Percentiles rank a stretch among this genome's conserved stretches.
Conservation (phyloP, 768 basidiomycete genomes). For the Lentinula detonsa region DNA sequence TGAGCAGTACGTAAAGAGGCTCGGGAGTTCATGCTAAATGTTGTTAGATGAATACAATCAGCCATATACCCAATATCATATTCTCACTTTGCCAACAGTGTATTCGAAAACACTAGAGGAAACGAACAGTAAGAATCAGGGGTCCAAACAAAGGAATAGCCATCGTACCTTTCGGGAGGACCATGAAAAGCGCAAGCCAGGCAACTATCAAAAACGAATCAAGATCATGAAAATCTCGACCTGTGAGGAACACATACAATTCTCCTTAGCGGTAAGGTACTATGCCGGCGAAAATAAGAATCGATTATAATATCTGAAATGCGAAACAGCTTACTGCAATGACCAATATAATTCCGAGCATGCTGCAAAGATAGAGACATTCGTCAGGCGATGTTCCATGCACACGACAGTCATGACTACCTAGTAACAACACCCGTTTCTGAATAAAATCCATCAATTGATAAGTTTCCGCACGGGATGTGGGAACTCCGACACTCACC, state of each 20-base stretch:
- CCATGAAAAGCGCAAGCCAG: constrained; percentile 6
- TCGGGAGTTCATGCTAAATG: constrained; percentile 1
- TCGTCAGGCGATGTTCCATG: neutral
- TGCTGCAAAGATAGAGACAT: neutral
- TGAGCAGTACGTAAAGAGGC: neutral
- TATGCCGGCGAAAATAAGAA: neutral
- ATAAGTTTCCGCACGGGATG: neutral
- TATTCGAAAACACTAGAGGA: constrained; percentile 1
- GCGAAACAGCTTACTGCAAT: neutral
- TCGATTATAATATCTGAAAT: neutral
- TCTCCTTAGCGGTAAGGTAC: constrained; percentile 1
- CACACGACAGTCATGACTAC: neutral
- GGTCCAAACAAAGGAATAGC: neutral
- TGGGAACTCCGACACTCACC: neutral
- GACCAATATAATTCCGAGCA: constrained; percentile 1
- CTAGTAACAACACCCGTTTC: constrained; percentile 3
- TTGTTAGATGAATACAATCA: neutral
- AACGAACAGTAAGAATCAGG: neutral
- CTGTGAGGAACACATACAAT: neutral
- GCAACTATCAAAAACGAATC: neutral
- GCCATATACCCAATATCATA: neutral
- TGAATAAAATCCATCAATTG: neutral
- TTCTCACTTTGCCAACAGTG: constrained; percentile 1
- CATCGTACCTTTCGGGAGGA: neutral
- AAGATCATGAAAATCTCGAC: neutral